Evolutionary conservation across 2,329 filamentous ascomycete species (phyloP), one percentile per base, ranked within the genome.

Genomic region (Microsporum audouinii): DNA sequence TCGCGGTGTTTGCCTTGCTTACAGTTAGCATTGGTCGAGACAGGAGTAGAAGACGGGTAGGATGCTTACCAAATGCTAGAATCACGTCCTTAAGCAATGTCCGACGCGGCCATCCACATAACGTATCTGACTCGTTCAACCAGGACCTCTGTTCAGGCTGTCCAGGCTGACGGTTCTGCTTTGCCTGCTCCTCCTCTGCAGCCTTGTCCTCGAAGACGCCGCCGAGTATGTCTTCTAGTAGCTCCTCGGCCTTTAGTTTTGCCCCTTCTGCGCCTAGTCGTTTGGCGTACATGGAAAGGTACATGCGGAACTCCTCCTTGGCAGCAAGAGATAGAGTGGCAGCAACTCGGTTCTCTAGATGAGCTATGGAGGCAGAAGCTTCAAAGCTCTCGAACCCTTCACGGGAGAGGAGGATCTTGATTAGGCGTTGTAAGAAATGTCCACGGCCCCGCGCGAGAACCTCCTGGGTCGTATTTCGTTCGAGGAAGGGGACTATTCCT

Each of bases 231-330:
- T 84, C 88, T 66, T 89, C 87, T 33, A 97, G 78, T 7, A 99
- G 78, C 76, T 99, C 95, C 71, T 97, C 92, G 1, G 96, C 91
- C 76, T 99, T 99, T 61, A 84, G 81, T 66, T 87, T 85, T 58
- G 92, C 78, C 0, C 91, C 91, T 73, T 99, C 95, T 0, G 91
- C 90, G 0, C 94, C 94, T 4, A 99, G 83, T 0, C 94, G 86
- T 77, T 96, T 97, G 2, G 91, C 92, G 70, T 99, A 99, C 91
- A 97, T 97, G 69, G 91, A 88, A n/a, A 99, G 78, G 70, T 97
- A 97, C 1, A 96, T 80, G 61, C 90, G 85, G 76, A 97, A 99
- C 72, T 99, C 94, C 62, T 97, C 91, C 67, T 85, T 88, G 0
- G 94, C 88, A 2, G 88, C 89, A 0, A 99, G 78, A 63, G 89